Percentiles rank a stretch among this genome's conserved stretches.
phyloP scores from a whole-genome alignment of 768 basidiomycete species.

The Psilocybe sp. region DNA sequence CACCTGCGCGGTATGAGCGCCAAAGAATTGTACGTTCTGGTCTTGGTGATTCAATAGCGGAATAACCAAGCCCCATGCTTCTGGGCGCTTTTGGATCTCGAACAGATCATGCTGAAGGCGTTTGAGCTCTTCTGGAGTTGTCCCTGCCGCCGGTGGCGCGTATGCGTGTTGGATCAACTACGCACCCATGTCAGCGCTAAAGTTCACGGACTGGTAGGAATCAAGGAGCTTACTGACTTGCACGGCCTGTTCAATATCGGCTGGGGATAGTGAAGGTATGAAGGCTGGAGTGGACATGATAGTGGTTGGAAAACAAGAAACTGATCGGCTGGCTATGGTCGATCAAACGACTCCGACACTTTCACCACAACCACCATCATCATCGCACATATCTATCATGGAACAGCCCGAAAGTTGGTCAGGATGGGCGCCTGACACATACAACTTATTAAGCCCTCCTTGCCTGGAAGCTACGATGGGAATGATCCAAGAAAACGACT shows the following conservation, averaged over 20 bases:
- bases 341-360: not conserved
- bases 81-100: slow-evolving; percentile 70
- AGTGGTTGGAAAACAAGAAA: not conserved
- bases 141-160: slow-evolving; percentile 41
- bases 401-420: not conserved
- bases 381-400: not conserved
- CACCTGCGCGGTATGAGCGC: slow-evolving; percentile 90
- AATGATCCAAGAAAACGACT: slow-evolving; percentile 4
- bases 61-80: slow-evolving; percentile 83
- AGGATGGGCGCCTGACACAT: slow-evolving; percentile 2
- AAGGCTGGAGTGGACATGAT: slow-evolving; percentile 36
- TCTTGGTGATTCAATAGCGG: slow-evolving; percentile 72
- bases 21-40: slow-evolving; percentile 89
- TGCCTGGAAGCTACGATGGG: slow-evolving; percentile 6
- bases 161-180: slow-evolving; percentile 74
- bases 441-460: slow-evolving; percentile 21
- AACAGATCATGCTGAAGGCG: slow-evolving; percentile 70
- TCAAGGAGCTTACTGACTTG: slow-evolving; percentile 44
- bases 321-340: not conserved
- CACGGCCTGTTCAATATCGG: slow-evolving; percentile 55
- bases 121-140: slow-evolving; percentile 58
- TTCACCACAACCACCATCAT: not conserved
- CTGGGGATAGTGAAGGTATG: slow-evolving; percentile 49
- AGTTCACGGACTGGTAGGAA: slow-evolving; percentile 16
- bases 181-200: not conserved